Base-by-base conservation (phyloP, 345 rosid species). In the Trapa incisa region DNA sequence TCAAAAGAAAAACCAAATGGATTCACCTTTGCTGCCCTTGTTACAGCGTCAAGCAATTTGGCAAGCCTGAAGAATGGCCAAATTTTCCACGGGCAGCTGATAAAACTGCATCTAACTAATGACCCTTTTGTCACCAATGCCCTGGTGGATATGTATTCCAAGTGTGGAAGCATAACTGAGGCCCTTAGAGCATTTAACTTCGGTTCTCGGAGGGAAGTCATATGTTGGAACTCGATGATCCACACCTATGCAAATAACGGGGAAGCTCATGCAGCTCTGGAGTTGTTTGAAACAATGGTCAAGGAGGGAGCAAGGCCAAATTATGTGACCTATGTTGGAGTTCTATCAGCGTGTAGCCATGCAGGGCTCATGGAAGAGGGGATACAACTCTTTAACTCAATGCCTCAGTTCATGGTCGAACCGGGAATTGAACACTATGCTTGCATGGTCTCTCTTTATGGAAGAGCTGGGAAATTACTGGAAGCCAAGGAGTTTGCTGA, bases 171-270 rank as follows among this genome's bases (percentile, higher is more conserved):
- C 71, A 78, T 86, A 4, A 75, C 70, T 73, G 86, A 81, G 62
- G 89, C 97, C 50, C 35, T 71, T 35, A 80, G 77, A 73, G 76
- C 83, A 68, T 88, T 85, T 75, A 58, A 42, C 71, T 76, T 74
- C 6, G 60, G 80, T 41, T 37, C 41, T 54, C 65, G 77, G 69
- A 84, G 80, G 80, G 89, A 86, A 69, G 68, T 76, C 1, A 77
- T 79, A 39, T 86, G 92, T 70, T 88, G 91, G 96, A 91, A 88
- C 72, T 81, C 92, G 68, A 78, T 91, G 70, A 91, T 91, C 69
- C 74, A 77, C 4, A 75, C 87, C 29, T 84, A 79, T 70, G 91
- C 96, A 38, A 82, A 86, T 71, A 92, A 88, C 52, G 97, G 92
- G 66, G 78, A 86, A 78, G 87, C 86, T 42, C 64, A 48, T 38